Conservation (phyloP, 2,329 filamentous ascomycete genomes). For the Amphichorda felina region DNA sequence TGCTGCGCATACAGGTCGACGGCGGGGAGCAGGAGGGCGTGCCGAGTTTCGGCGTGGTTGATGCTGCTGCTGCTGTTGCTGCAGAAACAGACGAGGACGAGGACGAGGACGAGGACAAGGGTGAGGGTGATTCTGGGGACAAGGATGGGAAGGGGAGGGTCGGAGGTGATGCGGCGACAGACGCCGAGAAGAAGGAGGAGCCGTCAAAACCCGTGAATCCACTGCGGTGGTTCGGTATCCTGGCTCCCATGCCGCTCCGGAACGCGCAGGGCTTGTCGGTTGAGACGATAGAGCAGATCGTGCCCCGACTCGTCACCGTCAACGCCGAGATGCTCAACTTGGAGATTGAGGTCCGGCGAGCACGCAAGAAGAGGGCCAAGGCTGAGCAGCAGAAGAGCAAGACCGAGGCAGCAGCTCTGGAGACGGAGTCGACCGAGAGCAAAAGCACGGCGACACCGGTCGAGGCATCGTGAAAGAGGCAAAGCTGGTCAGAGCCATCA, state of each 20-base stretch:
- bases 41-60: background rate
- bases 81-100: conserved; percentile 2
- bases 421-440: background rate
- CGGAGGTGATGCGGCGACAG: conserved; percentile 2
- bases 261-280: conserved; percentile 49
- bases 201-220: conserved; percentile 31
- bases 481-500: too few relatives aligned
- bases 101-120: conserved; percentile 4
- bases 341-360: conserved; percentile 57
- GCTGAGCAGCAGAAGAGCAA: conserved; percentile 11
- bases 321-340: conserved; percentile 48
- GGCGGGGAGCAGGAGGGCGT: background rate
- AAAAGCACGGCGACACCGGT: background rate
- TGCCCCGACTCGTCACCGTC: conserved; percentile 47
- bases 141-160: conserved; percentile 7
- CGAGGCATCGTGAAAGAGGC: background rate
- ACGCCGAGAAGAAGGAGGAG: conserved; percentile 8
- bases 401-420: background rate
- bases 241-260: conserved; percentile 38
- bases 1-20: conserved; percentile 16
- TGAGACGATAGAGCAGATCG: conserved; percentile 39
- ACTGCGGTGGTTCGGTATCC: conserved; percentile 42
- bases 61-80: conserved; percentile 1
- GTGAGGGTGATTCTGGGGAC: conserved; percentile 5
- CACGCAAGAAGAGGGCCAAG: conserved; percentile 41